These are phyloP conservation scores for Mycena sp. DNA, from an alignment of 1,284 basidiomycete species.

Conservation along the genomic window DNA sequence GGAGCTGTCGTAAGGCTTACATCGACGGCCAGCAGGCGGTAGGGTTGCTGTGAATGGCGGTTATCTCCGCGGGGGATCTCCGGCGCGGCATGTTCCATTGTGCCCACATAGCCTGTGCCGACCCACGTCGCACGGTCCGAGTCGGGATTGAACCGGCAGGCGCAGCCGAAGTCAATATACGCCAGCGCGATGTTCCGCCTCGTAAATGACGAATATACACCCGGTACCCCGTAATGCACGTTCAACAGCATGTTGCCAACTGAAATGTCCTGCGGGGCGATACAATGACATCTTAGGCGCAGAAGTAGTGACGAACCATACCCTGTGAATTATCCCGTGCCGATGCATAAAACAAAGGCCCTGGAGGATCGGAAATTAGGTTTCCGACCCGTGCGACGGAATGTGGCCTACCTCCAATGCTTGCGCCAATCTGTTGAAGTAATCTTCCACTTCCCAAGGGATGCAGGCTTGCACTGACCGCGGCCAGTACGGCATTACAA, in stretches of 20 bases:
- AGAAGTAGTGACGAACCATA: constrained; percentile 7
- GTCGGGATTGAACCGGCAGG: constrained; percentile 15
- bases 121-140: constrained; percentile 12
- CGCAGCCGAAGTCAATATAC: constrained; percentile 30
- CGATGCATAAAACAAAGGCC: constrained; percentile 27
- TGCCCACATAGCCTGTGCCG: constrained; percentile 25
- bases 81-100: constrained; percentile 25
- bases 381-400: constrained; percentile 7
- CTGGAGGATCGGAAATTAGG: constrained; percentile 15
- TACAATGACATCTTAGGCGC: background rate
- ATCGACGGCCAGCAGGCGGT: constrained; percentile 23
- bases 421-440: constrained; percentile 24
- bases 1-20: constrained; percentile 20
- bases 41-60: background rate
- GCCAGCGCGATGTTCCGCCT: constrained; percentile 20
- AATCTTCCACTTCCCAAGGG: constrained; percentile 30
- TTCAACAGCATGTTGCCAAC: constrained; percentile 27
- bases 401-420: constrained; percentile 20
- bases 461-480: constrained; percentile 24
- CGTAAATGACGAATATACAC: constrained; percentile 23
- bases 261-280: constrained; percentile 24
- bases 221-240: constrained; percentile 19
- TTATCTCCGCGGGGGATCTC: constrained; percentile 21
- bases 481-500: constrained; percentile 30
- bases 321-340: constrained; percentile 28